Evolutionary conservation across 345 rosid genomes (phyloP), one percentile per base, ranked within the genome.

Genomic region (Rhizophora apiculata): DNA sequence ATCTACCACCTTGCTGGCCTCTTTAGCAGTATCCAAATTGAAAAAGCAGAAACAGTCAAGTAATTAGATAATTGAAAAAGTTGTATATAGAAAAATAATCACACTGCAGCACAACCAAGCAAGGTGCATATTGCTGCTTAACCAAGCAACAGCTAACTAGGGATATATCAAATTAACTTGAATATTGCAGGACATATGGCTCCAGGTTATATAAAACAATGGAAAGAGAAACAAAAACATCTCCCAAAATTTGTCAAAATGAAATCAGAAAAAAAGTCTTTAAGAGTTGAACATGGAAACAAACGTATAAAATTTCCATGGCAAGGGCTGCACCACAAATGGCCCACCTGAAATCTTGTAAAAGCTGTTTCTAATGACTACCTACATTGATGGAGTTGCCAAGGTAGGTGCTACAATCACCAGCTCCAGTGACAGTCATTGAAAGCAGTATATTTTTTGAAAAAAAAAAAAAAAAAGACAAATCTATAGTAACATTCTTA

Each of bases 1-100:
- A 54, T 85, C 82, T 53, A 83, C 85, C 71, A 73, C 79, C 60
- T 68, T 52, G 20, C 82, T 68, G 29, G 88, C 89, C 78, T 73
- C 96, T 91, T 58, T 61, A 70, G 37, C 80, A 59, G 36, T 70
- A 79, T 82, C 19, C 16, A 74, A 27, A n/a, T 19, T 19, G 21
- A 53, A 26, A 61, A 4, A 8, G 51, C 18, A 21, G 6, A 16
- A 46, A 49, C 24, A 59, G 34, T 60, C 27, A 59, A 51, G 8
- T 32, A 24, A 43, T 2, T 7, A 34, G 51, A 54, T 20, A 8
- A 29, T 31, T 20, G 37, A 61, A 15, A 32, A 54, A 9, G 6
- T 6, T 18, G 20, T 9, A 39, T 58, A 48, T 29, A 6, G 16
- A 24, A 29, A 3, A n/a, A 56, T 34, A 54, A 6, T 0, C 11